phyloP scores from a whole-genome alignment of 2,329 filamentous ascomycete species.

The Diaporthe destruens region DNA sequence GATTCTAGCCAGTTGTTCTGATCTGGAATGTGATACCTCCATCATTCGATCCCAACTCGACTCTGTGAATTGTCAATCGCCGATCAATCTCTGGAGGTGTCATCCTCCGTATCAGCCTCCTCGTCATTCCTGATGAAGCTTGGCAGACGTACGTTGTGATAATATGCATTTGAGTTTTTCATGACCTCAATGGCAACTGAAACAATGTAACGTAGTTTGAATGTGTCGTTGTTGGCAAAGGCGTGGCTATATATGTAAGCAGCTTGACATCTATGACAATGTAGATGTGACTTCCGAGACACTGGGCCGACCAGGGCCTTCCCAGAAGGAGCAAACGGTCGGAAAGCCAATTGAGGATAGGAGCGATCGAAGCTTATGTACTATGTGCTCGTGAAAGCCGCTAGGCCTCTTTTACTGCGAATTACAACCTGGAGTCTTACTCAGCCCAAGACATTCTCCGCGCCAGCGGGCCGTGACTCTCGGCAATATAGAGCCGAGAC shows the following conservation, averaged over 20 bases:
- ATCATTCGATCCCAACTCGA: no score
- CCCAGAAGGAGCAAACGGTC: background rate
- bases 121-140: background rate
- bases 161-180: no score
- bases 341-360: background rate
- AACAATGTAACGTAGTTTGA: background rate
- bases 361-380: background rate
- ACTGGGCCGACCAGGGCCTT: background rate
- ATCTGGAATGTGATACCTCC: no score
- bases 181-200: background rate
- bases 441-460: conserved; percentile 26
- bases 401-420: conserved; percentile 20
- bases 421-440: conserved; percentile 27
- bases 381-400: conserved; percentile 4
- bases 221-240: no score
- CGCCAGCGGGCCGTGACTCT: background rate
- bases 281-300: background rate
- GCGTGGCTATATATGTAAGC: background rate
- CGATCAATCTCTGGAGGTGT: background rate
- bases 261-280: background rate
- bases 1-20: no score
- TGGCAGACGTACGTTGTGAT: no score
- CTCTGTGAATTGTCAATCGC: no score
- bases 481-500: background rate
- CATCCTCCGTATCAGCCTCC: background rate